Evolutionary conservation across 1,284 basidiomycete genomes (phyloP).

Genomic region (Stygiomarasmius scandens): DNA sequence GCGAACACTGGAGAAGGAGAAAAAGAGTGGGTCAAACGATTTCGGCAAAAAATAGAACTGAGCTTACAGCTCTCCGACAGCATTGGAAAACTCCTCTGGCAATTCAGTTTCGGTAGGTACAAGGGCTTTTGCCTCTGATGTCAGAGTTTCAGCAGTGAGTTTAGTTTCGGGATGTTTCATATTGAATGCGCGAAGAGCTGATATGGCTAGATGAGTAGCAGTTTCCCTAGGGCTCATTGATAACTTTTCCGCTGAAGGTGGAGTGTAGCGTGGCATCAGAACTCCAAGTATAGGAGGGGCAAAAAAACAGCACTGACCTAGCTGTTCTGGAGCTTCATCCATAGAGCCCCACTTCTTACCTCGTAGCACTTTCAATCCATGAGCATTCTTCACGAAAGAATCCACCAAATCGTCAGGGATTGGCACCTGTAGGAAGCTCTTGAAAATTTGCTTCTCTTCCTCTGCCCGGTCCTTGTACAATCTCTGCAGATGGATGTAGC

Average conservation of each 20-base stretch:
- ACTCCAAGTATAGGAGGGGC: constrained; percentile 20
- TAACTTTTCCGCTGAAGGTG: constrained; percentile 38
- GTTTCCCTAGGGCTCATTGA: constrained; percentile 50
- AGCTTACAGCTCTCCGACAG: constrained; percentile 81
- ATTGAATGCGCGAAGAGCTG: constrained; percentile 49
- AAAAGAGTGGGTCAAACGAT: background rate
- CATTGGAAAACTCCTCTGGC: constrained; percentile 63
- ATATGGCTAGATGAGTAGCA: constrained; percentile 68
- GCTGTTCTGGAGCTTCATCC: constrained; percentile 51
- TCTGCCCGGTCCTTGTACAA: constrained; percentile 76
- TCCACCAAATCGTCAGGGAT: constrained; percentile 66
- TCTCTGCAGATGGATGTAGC: constrained; percentile 81
- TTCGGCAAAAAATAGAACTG: constrained; percentile 9
- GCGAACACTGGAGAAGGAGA: constrained; percentile 54
- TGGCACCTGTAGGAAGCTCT: constrained; percentile 42
- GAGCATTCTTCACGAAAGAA: constrained; percentile 89
- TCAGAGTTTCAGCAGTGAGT: constrained; percentile 42
- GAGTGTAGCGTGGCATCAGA: background rate
- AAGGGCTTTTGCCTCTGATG: constrained; percentile 41
- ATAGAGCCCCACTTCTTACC: constrained; percentile 70
- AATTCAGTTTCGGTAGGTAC: constrained; percentile 45
- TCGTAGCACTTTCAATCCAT: constrained; percentile 77
- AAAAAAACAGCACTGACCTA: constrained; percentile 51
- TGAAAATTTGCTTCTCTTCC: constrained; percentile 66
- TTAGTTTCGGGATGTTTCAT: constrained; percentile 31